These are phyloP conservation scores for Phyllostachys edulis DNA, from an alignment of 176 grass and related monocot species.

Conservation along the genomic window DNA sequence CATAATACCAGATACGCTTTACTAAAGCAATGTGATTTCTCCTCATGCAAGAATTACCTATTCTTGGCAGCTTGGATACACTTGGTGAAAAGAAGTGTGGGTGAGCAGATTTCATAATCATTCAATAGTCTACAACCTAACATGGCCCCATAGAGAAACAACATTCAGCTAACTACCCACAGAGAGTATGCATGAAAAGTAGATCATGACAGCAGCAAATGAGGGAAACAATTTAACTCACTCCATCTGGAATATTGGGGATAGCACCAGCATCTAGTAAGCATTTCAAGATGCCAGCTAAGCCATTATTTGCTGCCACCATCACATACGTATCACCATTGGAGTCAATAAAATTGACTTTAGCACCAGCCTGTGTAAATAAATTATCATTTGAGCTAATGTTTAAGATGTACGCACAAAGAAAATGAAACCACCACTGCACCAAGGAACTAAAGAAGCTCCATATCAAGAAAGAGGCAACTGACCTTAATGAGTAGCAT, in stretches of 20 bases:
- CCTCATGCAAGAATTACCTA: too few relatives aligned
- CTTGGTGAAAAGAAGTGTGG: too few relatives aligned
- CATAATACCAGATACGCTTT: too few relatives aligned
- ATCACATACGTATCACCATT: background rate
- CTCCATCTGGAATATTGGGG: constrained; percentile 3
- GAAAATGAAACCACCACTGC: background rate
- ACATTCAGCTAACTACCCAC: too few relatives aligned
- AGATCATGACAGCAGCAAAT: background rate
- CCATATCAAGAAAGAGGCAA: background rate
- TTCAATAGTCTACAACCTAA: too few relatives aligned
- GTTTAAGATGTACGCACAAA: background rate
- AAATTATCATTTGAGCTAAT: background rate
- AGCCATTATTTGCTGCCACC: constrained; percentile 9
- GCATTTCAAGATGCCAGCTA: constrained; percentile 16
- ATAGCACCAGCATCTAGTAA: constrained; percentile 27
- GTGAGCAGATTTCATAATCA: too few relatives aligned
- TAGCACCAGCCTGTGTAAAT: constrained; percentile 14
- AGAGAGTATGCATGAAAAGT: too few relatives aligned
- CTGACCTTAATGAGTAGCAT: constrained; percentile 6
- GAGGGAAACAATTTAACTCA: background rate
- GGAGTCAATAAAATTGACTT: background rate
- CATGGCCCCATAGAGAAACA: too few relatives aligned
- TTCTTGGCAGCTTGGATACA: too few relatives aligned
- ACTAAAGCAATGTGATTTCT: too few relatives aligned
- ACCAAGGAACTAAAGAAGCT: background rate